A percentile compares a stretch with the other conserved stretches of the same genome.
These are phyloP conservation scores for Stromatinia cepivora DNA, from an alignment of 2,329 filamentous ascomycete genomes.

Conservation along the genomic window DNA sequence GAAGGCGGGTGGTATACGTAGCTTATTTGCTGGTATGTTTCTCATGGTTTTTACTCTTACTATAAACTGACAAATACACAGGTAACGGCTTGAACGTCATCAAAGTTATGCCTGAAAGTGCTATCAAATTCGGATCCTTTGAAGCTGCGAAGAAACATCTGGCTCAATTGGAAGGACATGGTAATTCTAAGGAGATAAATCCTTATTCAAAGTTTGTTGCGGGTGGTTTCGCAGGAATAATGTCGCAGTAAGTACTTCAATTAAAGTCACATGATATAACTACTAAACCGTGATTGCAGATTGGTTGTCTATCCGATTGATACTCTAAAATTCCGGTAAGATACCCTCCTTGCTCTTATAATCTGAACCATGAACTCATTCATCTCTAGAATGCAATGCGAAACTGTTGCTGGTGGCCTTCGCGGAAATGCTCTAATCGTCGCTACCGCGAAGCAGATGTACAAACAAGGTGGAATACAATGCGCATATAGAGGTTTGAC, in stretches of 20 bases:
- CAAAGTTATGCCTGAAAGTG: slow-evolving; percentile 98
- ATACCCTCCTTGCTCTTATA: background rate
- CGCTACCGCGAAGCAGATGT: slow-evolving; percentile 85
- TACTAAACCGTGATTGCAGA: slow-evolving; percentile 44
- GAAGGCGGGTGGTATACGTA: slow-evolving; percentile 80
- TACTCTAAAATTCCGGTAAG: slow-evolving; percentile 58
- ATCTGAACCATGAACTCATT: slow-evolving; percentile 26
- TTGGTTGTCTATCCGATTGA: slow-evolving; percentile 75
- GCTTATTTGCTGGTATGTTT: slow-evolving; percentile 83
- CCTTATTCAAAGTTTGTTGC: slow-evolving; percentile 86
- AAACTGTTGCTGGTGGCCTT: slow-evolving; percentile 82
- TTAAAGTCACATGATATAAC: slow-evolving; percentile 7
- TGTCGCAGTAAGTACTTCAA: slow-evolving; percentile 69
- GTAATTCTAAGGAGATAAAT: slow-evolving; percentile 75
- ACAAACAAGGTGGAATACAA: slow-evolving; percentile 68
- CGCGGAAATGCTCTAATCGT: slow-evolving; percentile 80
- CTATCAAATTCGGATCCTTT: slow-evolving; percentile 97
- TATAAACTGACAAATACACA: slow-evolving; percentile 44
- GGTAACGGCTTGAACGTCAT: slow-evolving; percentile 95
- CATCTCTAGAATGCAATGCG: slow-evolving; percentile 71
- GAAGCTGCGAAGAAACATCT: slow-evolving; percentile 90
- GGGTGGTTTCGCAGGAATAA: slow-evolving; percentile 88
- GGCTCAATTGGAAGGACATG: slow-evolving; percentile 83
- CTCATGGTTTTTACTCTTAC: background rate
- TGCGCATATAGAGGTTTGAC: slow-evolving; percentile 89